Evolutionary conservation across 2,329 filamentous ascomycete species (phyloP).

Genomic region (Clarireedia paspali): DNA sequence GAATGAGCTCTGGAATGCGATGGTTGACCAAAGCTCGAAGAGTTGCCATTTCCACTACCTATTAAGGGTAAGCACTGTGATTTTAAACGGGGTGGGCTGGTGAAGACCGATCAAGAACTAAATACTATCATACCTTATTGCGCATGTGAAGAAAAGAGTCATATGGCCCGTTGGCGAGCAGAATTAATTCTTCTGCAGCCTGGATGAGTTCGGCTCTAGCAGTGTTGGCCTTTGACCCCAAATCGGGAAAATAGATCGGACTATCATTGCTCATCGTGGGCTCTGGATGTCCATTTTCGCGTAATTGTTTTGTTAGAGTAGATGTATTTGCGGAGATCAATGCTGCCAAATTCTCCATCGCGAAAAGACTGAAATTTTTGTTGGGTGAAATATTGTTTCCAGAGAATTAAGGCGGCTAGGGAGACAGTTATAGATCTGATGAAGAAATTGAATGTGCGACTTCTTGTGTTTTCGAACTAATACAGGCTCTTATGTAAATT

Average conservation of each 20-base stretch:
- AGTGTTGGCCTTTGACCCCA: neutral
- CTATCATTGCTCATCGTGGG: neutral
- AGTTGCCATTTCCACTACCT: neutral
- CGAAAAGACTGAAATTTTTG: neutral
- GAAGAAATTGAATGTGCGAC: too few relatives aligned
- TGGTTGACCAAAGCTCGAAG: neutral
- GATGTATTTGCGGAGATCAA: neutral
- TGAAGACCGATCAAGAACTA: neutral
- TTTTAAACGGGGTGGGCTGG: too few relatives aligned
- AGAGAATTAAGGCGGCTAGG: neutral
- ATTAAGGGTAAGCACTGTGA: neutral
- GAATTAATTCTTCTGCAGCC: neutral
- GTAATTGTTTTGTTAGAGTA: neutral
- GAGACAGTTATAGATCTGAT: neutral
- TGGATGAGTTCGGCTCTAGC: neutral
- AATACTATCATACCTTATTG: neutral
- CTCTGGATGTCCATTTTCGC: neutral
- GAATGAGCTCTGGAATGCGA: neutral
- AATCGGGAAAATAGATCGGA: neutral
- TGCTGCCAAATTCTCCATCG: neutral
- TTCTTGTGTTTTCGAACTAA: too few relatives aligned
- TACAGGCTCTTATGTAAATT: too few relatives aligned
- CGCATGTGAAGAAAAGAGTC: neutral
- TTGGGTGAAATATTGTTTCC: neutral
- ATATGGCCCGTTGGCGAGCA: neutral